Conservation (phyloP, 495 filamentous ascomycete genomes). For the Penicillium coprophilum region DNA sequence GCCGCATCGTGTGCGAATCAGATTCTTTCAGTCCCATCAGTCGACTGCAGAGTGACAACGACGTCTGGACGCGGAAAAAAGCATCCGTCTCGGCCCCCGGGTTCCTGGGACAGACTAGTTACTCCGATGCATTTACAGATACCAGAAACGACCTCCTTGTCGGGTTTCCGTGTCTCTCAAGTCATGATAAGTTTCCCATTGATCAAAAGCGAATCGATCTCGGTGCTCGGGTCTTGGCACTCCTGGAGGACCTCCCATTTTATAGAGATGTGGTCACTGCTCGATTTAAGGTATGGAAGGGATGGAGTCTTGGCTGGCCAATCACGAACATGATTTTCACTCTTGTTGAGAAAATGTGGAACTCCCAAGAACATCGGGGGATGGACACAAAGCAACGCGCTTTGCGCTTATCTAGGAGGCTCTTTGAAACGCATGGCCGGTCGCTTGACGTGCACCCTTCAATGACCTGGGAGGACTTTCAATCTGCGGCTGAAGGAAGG, state of each 20-base stretch:
- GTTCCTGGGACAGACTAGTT: conserved; percentile 44
- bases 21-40: too few relatives aligned
- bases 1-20: background rate
- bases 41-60: background rate
- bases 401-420: conserved; percentile 15
- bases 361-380: conserved; percentile 1
- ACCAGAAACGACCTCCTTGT: conserved; percentile 5
- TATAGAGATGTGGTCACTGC: conserved; percentile 25
- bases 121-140: conserved; percentile 37
- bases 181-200: conserved; percentile 5
- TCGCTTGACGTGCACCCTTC: conserved; percentile 16
- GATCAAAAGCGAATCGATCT: conserved; percentile 21
- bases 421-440: conserved; percentile 25
- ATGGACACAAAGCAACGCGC: conserved; percentile 17
- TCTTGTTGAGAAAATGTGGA: conserved; percentile 22
- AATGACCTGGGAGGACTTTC: conserved; percentile 26
- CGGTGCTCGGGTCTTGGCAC: conserved; percentile 24
- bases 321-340: conserved; percentile 21
- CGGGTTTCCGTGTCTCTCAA: background rate
- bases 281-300: conserved; percentile 22
- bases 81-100: conserved; percentile 13
- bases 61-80: conserved; percentile 17
- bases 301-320: conserved; percentile 22
- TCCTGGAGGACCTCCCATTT: conserved; percentile 25
- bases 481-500: conserved; percentile 9